phyloP scores from a whole-genome alignment of 345 rosid genomes.

The Streptanthus diversifolius region DNA sequence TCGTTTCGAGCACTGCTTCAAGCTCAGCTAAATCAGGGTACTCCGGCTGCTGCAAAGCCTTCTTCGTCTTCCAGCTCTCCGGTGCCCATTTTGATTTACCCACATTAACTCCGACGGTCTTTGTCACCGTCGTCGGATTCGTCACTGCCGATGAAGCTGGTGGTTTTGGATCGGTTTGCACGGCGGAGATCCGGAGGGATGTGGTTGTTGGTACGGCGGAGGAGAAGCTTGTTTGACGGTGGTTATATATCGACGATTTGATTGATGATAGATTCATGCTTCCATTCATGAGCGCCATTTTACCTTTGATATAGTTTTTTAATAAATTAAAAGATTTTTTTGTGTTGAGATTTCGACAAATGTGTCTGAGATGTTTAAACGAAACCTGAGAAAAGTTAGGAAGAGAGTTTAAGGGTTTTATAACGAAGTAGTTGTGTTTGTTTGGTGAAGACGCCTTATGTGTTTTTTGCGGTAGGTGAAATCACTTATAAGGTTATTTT shows the following conservation, averaged over 20 bases:
- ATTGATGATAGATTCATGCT: conserved; percentile 25
- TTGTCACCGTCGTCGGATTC: conserved; percentile 10
- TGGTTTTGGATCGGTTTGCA: conserved; percentile 34
- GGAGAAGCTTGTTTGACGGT: conserved; percentile 28
- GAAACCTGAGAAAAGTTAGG: conserved; percentile 31
- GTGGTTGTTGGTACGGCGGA: conserved; percentile 18
- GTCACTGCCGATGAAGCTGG: conserved; percentile 14
- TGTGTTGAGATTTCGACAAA: conserved; percentile 27
- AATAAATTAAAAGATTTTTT: background rate
- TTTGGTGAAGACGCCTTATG: conserved; percentile 28
- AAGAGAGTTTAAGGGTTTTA: conserved; percentile 24
- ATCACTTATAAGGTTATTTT: conserved; percentile 9
- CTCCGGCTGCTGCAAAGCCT: conserved; percentile 59
- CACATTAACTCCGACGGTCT: conserved; percentile 23
- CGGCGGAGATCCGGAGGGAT: conserved; percentile 35
- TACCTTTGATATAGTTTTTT: background rate
- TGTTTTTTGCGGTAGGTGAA: conserved; percentile 27
- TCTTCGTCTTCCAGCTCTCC: conserved; percentile 56
- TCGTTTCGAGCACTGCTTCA: conserved; percentile 43
- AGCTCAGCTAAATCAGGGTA: conserved; percentile 51
- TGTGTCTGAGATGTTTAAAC: conserved; percentile 12
- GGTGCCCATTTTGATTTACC: conserved; percentile 40
- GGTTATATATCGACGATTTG: conserved; percentile 20
- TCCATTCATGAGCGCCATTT: conserved; percentile 36
- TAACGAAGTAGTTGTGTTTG: conserved; percentile 29